Conservation (phyloP, 2,329 filamentous ascomycete genomes). For the Penicillium sp. region DNA sequence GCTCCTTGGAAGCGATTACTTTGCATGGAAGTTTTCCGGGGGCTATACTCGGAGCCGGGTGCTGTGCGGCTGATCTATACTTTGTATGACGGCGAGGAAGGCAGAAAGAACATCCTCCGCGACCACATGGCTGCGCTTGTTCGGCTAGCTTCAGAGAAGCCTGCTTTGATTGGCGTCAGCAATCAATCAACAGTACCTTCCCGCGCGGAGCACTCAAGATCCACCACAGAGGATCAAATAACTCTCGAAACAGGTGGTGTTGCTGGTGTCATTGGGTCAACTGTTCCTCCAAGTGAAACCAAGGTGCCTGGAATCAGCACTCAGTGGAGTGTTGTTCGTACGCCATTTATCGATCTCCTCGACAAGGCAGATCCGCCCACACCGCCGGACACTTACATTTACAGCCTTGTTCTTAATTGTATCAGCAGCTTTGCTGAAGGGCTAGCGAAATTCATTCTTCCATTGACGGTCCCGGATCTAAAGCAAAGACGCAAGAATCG, state of each 20-base stretch:
- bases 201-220: constrained; percentile 56
- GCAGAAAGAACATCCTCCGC: constrained; percentile 73
- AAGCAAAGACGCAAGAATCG: constrained; percentile 51
- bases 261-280: constrained; percentile 78
- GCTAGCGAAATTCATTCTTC: constrained; percentile 87
- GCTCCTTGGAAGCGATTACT: constrained; percentile 82
- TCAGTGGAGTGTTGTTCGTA: constrained; percentile 85
- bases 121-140: constrained; percentile 86
- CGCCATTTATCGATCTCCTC: constrained; percentile 87
- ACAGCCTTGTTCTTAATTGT: constrained; percentile 83
- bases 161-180: constrained; percentile 80
- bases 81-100: constrained; percentile 72
- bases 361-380: constrained; percentile 84
- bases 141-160: constrained; percentile 88
- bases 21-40: constrained; percentile 87
- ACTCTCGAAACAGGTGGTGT: constrained; percentile 85
- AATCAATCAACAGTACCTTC: constrained; percentile 83
- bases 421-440: constrained; percentile 89
- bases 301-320: constrained; percentile 76
- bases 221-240: constrained; percentile 72
- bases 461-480: constrained; percentile 78
- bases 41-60: constrained; percentile 77
- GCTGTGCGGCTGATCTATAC: constrained; percentile 78
- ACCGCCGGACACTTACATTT: constrained; percentile 90
- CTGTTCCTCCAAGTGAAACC: constrained; percentile 64